phyloP scores from a whole-genome alignment of 169 alveolate genomes.

The Cryptosporidium parvum region DNA sequence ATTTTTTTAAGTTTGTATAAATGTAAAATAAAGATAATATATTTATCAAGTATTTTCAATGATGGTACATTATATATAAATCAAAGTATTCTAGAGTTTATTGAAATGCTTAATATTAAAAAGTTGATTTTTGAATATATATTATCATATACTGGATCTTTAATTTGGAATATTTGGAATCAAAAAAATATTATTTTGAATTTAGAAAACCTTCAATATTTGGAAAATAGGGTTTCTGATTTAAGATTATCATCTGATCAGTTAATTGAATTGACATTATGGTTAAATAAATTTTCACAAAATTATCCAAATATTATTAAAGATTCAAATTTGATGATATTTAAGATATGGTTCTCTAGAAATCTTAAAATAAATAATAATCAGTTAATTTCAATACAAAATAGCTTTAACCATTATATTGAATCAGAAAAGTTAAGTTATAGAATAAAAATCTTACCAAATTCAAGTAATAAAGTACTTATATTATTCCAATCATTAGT shows the following conservation, averaged over 20 bases:
- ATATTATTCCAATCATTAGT: slow-evolving; percentile 3
- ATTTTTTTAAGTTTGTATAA: neutral
- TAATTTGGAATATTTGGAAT: slow-evolving; percentile 16
- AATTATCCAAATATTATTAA: neutral
- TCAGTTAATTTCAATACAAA: slow-evolving; percentile 21
- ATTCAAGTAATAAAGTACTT: neutral
- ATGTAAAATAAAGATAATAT: neutral
- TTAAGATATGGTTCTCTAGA: neutral
- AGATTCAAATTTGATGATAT: neutral
- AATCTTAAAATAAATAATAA: slow-evolving; percentile 9
- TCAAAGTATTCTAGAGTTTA: slow-evolving; percentile 13
- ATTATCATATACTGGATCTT: neutral
- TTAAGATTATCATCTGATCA: neutral
- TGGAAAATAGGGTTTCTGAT: neutral
- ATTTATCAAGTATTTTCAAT: neutral
- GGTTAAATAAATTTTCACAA: neutral
- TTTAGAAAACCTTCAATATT: neutral
- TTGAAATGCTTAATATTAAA: slow-evolving; percentile 4
- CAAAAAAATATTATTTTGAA: neutral
- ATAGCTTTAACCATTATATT: neutral
- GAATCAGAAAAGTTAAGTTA: neutral
- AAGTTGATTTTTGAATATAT: slow-evolving; percentile 15
- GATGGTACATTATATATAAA: neutral
- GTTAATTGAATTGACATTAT: neutral
- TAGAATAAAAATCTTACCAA: slow-evolving; percentile 15